phyloP scores from a whole-genome alignment of 108 stramenopile genomes.

The Fragilaria crotonensis region DNA sequence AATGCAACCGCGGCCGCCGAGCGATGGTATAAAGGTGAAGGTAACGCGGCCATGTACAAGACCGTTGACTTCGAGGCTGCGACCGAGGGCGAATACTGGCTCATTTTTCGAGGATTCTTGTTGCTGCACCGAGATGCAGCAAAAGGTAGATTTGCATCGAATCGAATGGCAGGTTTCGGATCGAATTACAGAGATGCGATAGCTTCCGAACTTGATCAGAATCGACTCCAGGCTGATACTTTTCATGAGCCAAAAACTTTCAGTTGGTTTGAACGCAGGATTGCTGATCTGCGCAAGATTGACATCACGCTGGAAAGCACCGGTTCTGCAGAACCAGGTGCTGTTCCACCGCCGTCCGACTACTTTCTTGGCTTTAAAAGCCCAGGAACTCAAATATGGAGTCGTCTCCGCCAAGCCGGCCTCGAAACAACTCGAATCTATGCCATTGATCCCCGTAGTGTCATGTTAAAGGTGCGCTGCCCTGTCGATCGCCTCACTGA shows the following conservation, averaged over 20 bases:
- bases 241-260: slow-evolving; percentile 38
- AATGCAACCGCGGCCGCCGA: slow-evolving; percentile 21
- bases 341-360: slow-evolving; percentile 69
- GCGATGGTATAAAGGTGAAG: slow-evolving; percentile 67
- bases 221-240: slow-evolving; percentile 24
- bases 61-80: slow-evolving; percentile 81
- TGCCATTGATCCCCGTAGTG: slow-evolving; percentile 56
- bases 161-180: slow-evolving; percentile 70
- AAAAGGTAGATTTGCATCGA: slow-evolving; percentile 62
- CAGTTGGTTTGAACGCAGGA: slow-evolving; percentile 26
- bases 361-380: slow-evolving; percentile 81
- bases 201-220: neutral
- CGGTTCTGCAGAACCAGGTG: slow-evolving; percentile 27
- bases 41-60: slow-evolving; percentile 42
- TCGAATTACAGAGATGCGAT: slow-evolving; percentile 19
- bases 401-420: slow-evolving; percentile 79
- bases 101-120: slow-evolving; percentile 78
- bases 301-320: slow-evolving; percentile 30
- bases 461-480: slow-evolving; percentile 88
- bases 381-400: slow-evolving; percentile 88
- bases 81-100: slow-evolving; percentile 86
- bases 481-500: slow-evolving; percentile 81
- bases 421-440: slow-evolving; percentile 81
- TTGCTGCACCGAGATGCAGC: slow-evolving; percentile 79
- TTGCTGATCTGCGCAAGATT: slow-evolving; percentile 28